Percentiles rank a stretch among this genome's conserved stretches.
Evolutionary conservation across 2,329 filamentous ascomycete species (phyloP).

Genomic region (Colletotrichum tropicale): DNA sequence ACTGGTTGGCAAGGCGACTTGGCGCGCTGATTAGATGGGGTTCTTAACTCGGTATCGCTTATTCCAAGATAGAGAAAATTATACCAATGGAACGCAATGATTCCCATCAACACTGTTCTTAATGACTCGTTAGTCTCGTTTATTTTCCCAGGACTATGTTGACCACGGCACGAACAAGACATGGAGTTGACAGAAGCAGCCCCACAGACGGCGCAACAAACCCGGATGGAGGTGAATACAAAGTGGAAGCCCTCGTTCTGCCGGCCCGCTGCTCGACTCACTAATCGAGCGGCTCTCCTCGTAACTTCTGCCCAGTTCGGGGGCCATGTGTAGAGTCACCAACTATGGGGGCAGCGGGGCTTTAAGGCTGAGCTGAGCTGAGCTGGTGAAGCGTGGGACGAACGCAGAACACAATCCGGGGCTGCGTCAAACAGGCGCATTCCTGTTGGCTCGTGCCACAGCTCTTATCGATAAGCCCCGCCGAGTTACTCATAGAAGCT

Average conservation of each 20-base stretch:
- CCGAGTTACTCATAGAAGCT: constrained; percentile 16
- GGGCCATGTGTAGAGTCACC: neutral
- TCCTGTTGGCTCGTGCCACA: constrained; percentile 16
- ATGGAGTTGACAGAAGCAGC: neutral
- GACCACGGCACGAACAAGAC: neutral
- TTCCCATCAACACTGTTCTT: neutral
- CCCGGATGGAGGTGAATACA: neutral
- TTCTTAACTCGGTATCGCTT: neutral
- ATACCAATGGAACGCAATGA: neutral
- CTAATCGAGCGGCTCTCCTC: neutral
- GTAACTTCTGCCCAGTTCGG: neutral
- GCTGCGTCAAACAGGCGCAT: neutral
- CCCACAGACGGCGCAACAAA: neutral
- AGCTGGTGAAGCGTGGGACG: neutral
- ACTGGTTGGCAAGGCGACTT: neutral
- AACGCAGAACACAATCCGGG: neutral
- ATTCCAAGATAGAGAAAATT: neutral
- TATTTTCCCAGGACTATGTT: neutral
- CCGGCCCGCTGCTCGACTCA: neutral
- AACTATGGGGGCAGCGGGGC: neutral
- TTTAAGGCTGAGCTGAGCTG: neutral
- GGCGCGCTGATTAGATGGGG: neutral
- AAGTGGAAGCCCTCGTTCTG: neutral
- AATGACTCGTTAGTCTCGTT: neutral
- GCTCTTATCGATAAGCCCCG: constrained; percentile 25